Percentiles rank a stretch among this genome's conserved stretches.
Conservation (phyloP, 371 early-diverging fungal genomes). For the Syncephalis fuscata region DNA sequence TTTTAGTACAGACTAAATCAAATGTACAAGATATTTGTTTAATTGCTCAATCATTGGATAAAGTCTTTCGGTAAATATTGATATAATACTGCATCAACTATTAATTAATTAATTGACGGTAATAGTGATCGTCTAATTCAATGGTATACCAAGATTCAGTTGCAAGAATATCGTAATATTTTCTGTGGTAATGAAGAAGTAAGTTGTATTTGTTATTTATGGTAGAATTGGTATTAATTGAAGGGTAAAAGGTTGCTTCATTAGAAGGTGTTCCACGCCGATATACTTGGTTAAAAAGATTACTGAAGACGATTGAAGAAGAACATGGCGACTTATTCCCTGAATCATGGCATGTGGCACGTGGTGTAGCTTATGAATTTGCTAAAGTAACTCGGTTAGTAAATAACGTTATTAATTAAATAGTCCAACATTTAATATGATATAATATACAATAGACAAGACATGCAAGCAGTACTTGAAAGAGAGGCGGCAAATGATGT, state of each 20-base stretch:
- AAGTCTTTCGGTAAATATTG: slow-evolving; percentile 5
- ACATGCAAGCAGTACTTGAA: slow-evolving; percentile 28
- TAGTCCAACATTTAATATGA: background rate
- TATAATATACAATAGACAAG: slow-evolving; percentile 15
- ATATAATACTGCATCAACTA: background rate
- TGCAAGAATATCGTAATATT: slow-evolving; percentile 68
- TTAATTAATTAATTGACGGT: background rate
- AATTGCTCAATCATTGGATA: background rate
- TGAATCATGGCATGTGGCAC: slow-evolving; percentile 43
- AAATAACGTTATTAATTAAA: background rate
- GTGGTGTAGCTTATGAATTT: background rate
- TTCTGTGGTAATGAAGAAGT: slow-evolving; percentile 70
- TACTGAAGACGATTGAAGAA: slow-evolving; percentile 69
- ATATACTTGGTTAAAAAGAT: slow-evolving; percentile 85
- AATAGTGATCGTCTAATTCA: slow-evolving; percentile 36
- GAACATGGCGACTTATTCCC: slow-evolving; percentile 74
- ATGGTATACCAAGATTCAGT: slow-evolving; percentile 64
- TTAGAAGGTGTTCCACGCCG: slow-evolving; percentile 72
- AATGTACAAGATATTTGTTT: too few species aligned
- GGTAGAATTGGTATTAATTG: background rate
- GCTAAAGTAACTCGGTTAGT: background rate
- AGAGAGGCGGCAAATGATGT: slow-evolving; percentile 31
- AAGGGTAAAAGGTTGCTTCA: slow-evolving; percentile 36
- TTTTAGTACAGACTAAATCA: too few species aligned
- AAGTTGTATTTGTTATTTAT: background rate